phyloP scores from a whole-genome alignment of 305 asterid species.

The Solanum hybrid region DNA sequence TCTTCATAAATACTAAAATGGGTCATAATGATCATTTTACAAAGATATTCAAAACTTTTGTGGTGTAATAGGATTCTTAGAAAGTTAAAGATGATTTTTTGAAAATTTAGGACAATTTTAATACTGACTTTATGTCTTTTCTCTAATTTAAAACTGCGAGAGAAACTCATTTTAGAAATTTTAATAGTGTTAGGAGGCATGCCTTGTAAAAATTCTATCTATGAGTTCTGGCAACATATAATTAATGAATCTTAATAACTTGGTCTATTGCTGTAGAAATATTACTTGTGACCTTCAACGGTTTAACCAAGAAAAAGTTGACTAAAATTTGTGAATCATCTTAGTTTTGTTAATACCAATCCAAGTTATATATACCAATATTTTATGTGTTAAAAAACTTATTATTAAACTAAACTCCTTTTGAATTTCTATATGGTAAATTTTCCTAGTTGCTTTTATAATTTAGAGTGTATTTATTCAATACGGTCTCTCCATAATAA shows the following conservation, averaged over 20 bases:
- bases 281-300: too few relatives aligned
- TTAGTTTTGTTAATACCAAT: not conserved
- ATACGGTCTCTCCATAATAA: too few relatives aligned
- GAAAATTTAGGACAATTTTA: not conserved
- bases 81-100: too few relatives aligned
- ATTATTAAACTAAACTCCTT: too few relatives aligned
- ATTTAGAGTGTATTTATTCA: too few relatives aligned
- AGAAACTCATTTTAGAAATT: not conserved
- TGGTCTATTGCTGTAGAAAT: not conserved
- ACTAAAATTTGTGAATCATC: not conserved
- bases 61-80: too few relatives aligned
- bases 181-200: not conserved
- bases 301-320: not conserved
- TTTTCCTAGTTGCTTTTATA: too few relatives aligned
- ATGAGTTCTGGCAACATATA: not conserved
- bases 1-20: too few relatives aligned
- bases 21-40: too few relatives aligned
- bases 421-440: too few relatives aligned
- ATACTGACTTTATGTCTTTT: too few relatives aligned
- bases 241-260: not conserved
- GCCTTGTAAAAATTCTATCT: not conserved
- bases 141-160: not conserved
- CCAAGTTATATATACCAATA: not conserved
- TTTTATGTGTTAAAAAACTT: not conserved
- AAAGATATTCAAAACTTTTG: too few relatives aligned